Conservation (phyloP, 257 asterid species). For the Pogostemon cablin region DNA sequence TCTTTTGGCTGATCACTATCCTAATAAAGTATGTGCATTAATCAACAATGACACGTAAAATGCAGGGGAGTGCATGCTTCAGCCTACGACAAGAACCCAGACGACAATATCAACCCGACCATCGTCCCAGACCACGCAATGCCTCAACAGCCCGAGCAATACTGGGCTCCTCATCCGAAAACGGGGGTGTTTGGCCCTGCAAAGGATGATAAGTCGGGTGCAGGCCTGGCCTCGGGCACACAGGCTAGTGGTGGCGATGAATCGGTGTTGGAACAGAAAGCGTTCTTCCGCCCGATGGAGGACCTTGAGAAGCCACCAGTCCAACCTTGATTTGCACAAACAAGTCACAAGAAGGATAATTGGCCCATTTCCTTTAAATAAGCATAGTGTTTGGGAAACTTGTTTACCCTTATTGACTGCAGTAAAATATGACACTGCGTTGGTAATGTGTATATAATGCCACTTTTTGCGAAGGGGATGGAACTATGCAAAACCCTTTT, state of each 20-base stretch:
- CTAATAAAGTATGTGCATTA: neutral
- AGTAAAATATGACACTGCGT: constrained; percentile 14
- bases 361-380: constrained; percentile 24
- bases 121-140: constrained; percentile 71
- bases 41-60: neutral
- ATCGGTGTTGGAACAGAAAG: constrained; percentile 77
- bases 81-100: constrained; percentile 79
- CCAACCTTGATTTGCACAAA: constrained; percentile 44
- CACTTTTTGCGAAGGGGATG: constrained; percentile 9
- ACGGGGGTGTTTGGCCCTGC: constrained; percentile 89
- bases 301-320: constrained; percentile 74
- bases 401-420: neutral
- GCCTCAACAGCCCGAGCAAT: constrained; percentile 45
- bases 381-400: constrained; percentile 7
- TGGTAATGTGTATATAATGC: constrained; percentile 7
- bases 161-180: constrained; percentile 85
- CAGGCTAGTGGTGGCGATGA: constrained; percentile 34
- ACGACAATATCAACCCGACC: constrained; percentile 50
- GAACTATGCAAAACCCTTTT: constrained; percentile 13
- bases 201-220: constrained; percentile 35
- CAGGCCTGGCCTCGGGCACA: constrained; percentile 23
- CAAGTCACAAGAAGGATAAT: neutral
- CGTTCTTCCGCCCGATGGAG: constrained; percentile 80
- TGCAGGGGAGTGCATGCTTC: constrained; percentile 76
- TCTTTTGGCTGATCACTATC: too few relatives aligned